Evolutionary conservation across 352 stramenopile species (phyloP), one percentile per base, ranked within the genome.

Genomic region (Phytopythium delawarense): DNA sequence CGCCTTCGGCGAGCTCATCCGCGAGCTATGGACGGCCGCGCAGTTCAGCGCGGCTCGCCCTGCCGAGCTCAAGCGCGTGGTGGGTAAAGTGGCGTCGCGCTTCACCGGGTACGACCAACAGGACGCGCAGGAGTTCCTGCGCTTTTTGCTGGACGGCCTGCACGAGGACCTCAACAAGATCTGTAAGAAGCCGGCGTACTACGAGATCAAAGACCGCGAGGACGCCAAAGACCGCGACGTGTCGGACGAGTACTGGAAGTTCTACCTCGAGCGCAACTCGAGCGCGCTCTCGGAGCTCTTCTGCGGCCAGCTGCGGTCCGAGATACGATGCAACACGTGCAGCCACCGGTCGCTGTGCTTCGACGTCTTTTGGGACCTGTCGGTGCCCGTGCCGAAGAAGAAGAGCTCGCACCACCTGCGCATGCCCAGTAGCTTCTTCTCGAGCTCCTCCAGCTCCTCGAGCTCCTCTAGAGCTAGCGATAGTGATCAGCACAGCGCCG

Each of bases 81-180:
- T 96, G 48, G 79, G 81, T 18, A 89, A 92, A 45, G 74, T 88
- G 15, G 77, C 84, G 8, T 78, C 74, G 6, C 70, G 81, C n/a
- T 96, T 94, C 52, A 78, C 69, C 0, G 81, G 83, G 7, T 96
- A 96, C 69, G 82, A 94, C 45, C 89, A 96, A 63, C 88, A 97
- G 59, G 90, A 97, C 55, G 87, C 90, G 1, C 88, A 97, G 57
- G 89, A 97, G 59, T 96, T 97, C 57, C 66, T 97, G n/a, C 89
- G 91, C 15, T 92, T 91, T 34, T 65, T 97, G 15, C 71, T 97
- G 1, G 88, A 97, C 45, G 83, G 75, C 20, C 67, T 97, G 30
- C 89, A 97, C 59, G 89, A 94, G 67, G 89, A 97, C 58, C 69
- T 96, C 18, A 94, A 94, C 58, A 74, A 73, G 1, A 77, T 94